Percentiles rank a stretch among this genome's conserved stretches.
Conservation (phyloP, 495 filamentous ascomycete species). For the Podospora pseudocomata region DNA sequence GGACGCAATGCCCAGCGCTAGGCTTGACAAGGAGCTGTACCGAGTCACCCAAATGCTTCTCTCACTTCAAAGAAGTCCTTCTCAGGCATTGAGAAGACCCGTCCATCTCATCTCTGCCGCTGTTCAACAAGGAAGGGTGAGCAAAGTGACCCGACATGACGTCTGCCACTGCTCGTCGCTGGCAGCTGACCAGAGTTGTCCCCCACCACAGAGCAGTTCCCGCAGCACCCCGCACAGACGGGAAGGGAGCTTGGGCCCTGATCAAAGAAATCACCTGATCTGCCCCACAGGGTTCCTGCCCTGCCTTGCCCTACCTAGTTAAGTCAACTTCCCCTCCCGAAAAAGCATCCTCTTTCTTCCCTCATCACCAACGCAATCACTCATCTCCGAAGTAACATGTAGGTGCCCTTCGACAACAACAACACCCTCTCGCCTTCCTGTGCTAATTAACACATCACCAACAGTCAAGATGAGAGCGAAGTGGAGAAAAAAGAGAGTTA, state of each 20-base stretch:
- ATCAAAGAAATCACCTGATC: slow-evolving; percentile 25
- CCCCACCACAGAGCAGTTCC: background rate
- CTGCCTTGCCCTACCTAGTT: slow-evolving; percentile 30
- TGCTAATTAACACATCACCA: slow-evolving; percentile 14
- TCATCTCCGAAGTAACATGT: slow-evolving; percentile 31
- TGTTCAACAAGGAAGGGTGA: background rate
- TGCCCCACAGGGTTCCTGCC: slow-evolving; percentile 37
- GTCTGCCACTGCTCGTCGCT: background rate
- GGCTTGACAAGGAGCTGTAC: too few species aligned
- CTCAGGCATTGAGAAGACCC: background rate
- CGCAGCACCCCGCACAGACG: background rate
- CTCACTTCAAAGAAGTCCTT: background rate
- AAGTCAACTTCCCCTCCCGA: slow-evolving; percentile 30
- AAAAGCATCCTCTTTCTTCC: slow-evolving; percentile 28
- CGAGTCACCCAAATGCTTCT: background rate
- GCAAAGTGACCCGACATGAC: background rate
- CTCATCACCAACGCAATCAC: slow-evolving; percentile 29
- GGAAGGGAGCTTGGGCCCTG: slow-evolving; percentile 20
- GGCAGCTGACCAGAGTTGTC: background rate
- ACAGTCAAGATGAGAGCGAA: slow-evolving; percentile 89
- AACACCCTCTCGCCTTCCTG: background rate
- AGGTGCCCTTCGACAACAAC: slow-evolving; percentile 16
- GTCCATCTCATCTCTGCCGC: background rate
- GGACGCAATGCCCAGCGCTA: too few species aligned
- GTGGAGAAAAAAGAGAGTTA: slow-evolving; percentile 99